Percentiles rank a stretch among this genome's conserved stretches.
phyloP scores from a whole-genome alignment of 768 basidiomycete genomes.

The Pleurotus tuber-regium region DNA sequence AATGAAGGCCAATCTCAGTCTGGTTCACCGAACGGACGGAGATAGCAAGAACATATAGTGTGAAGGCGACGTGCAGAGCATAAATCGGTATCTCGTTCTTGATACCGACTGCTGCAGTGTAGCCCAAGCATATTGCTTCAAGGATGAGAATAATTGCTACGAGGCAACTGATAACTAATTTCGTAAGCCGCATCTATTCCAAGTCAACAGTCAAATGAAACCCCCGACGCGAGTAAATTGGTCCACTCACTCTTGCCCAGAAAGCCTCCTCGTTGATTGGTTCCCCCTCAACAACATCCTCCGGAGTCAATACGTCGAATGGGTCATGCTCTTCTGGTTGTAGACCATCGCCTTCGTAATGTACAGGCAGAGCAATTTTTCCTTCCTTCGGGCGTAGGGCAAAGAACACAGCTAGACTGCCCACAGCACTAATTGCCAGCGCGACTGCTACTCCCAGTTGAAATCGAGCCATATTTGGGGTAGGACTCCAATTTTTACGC shows the following conservation, averaged over 20 bases:
- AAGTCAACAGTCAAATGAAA: too few species aligned
- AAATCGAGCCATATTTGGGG: constrained; percentile 65
- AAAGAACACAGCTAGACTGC: constrained; percentile 43
- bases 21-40: constrained; percentile 51
- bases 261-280: constrained; percentile 61
- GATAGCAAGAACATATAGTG: constrained; percentile 58
- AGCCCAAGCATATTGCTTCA: constrained; percentile 55
- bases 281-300: constrained; percentile 66
- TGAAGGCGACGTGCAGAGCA: constrained; percentile 48
- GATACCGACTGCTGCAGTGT: constrained; percentile 37
- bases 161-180: constrained; percentile 46
- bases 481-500: constrained; percentile 1
- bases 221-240: too few species aligned
- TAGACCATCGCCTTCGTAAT: constrained; percentile 20
- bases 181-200: constrained; percentile 58
- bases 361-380: constrained; percentile 48
- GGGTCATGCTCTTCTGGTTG: constrained; percentile 43
- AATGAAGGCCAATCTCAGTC: constrained; percentile 36
- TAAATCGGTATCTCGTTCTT: constrained; percentile 31
- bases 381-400: constrained; percentile 41
- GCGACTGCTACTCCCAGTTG: constrained; percentile 53
- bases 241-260: constrained; percentile 49
- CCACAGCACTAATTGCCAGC: constrained; percentile 40
- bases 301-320: constrained; percentile 70
- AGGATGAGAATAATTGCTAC: constrained; percentile 46